phyloP scores from a whole-genome alignment of 176 grass and related monocot species.

The Aegilops speltoides region DNA sequence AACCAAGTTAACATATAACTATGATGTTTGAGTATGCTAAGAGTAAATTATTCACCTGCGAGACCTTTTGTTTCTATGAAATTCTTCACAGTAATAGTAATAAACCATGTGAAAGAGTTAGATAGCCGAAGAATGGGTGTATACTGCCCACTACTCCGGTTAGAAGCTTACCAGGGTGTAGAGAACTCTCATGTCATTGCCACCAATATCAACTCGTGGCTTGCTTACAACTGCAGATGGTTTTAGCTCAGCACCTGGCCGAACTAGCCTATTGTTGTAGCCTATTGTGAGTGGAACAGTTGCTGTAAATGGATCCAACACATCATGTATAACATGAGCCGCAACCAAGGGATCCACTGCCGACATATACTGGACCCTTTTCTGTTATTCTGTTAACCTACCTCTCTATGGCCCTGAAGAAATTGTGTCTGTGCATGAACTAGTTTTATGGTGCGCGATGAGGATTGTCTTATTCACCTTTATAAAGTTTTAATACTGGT shows the following conservation, averaged over 20 bases:
- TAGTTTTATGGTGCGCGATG: constrained; percentile 42
- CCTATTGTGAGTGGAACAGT: constrained; percentile 43
- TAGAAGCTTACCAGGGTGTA: constrained; percentile 67
- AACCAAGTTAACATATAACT: constrained; percentile 5
- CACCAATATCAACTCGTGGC: constrained; percentile 58
- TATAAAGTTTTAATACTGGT: constrained; percentile 36
- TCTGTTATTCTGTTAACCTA: constrained; percentile 9
- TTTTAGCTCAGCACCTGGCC: constrained; percentile 43
- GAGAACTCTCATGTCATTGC: constrained; percentile 57
- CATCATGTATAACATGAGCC: constrained; percentile 51
- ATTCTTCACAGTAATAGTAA: background rate
- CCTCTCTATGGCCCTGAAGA: background rate
- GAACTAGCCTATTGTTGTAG: constrained; percentile 44
- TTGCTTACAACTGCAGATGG: constrained; percentile 52
- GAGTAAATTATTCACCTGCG: background rate
- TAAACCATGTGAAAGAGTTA: background rate
- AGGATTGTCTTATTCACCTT: constrained; percentile 48
- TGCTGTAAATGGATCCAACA: constrained; percentile 51
- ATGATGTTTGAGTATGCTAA: background rate
- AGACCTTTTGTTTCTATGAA: background rate
- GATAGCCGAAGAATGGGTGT: background rate
- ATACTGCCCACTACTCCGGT: background rate
- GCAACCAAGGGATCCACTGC: constrained; percentile 39
- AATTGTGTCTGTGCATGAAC: background rate
- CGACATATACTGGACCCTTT: constrained; percentile 3